Base-by-base conservation (phyloP, 2,329 filamentous ascomycete species). In the Parafenestella ontariensis region DNA sequence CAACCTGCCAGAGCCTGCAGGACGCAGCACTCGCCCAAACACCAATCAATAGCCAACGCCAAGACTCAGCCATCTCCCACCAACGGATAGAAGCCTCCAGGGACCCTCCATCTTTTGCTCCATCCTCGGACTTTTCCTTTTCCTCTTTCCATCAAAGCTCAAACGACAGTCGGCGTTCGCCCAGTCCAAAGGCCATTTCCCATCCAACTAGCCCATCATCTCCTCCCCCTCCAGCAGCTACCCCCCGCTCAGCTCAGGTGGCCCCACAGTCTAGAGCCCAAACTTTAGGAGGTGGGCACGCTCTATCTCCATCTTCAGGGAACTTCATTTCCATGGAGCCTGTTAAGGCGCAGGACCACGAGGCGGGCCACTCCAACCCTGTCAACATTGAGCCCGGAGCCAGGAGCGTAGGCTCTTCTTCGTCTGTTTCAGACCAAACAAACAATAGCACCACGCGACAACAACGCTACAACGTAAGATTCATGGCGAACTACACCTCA, bases 381-480 rank as follows among this genome's bases (percentile, higher is more conserved):
- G 9, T 53, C 13, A 52, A 51, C n/a, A 3, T 46, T 23, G 58
- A 62, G 13, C 4, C 54, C 13, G 43, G 34, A 42, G n/a, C 39
- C 17, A 59, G 53, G 33, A 55, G 46, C 39, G 42, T 49, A 9
- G 45, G 54, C 7, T 48, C 55, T 1, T 54, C 62, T 29, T 46
- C 48, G 23, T 17, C 51, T n/a, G n/a, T n/a, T 29, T 56, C 28
- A 28, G 58, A 44, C 29, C 54, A 49, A 53, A 15, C 52, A 58
- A 56, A 37, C 47, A 56, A 39, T 31, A 55, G 37, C n/a, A 52
- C 52, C 13, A 58, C 61, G 15, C 63, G 63, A 26, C 62, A 64
- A 39, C 61, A 65, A 42, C 65, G 65, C 36, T 68, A 65, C 59
- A 68, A 68, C 63, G 65, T 68, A 20, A 61, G 65, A 33, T 68